Conservation (phyloP, 2,329 filamentous ascomycete genomes). For the Paecilomyces fulvus region DNA sequence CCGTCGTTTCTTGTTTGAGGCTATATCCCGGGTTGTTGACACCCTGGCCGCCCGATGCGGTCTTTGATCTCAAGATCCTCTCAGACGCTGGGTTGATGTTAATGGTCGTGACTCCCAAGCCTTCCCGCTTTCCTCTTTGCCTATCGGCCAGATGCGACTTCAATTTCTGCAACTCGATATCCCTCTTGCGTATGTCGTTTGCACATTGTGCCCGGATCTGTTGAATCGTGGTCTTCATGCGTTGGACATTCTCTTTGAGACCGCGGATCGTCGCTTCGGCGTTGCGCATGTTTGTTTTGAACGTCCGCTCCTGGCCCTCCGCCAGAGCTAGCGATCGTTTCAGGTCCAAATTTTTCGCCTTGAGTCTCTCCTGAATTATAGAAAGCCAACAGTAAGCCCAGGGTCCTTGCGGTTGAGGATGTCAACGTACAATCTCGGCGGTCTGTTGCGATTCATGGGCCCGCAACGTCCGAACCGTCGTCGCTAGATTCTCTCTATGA, state of each 20-base stretch:
- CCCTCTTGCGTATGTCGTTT: conserved; percentile 83
- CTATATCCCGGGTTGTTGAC: conserved; percentile 54
- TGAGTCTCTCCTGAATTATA: conserved; percentile 41
- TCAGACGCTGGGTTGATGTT: conserved; percentile 35
- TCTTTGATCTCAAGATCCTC: conserved; percentile 19
- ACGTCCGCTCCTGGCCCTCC: conserved; percentile 62
- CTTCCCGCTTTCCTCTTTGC: conserved; percentile 51
- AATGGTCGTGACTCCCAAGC: conserved; percentile 41
- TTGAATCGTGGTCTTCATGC: conserved; percentile 68
- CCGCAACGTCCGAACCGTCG: conserved; percentile 67
- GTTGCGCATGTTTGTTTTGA: conserved; percentile 61
- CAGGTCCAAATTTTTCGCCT: conserved; percentile 48
- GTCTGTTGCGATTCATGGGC: conserved; percentile 67
- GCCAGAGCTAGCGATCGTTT: conserved; percentile 48
- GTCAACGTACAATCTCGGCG: conserved; percentile 52
- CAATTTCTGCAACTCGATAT: conserved; percentile 77
- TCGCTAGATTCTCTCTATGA: conserved; percentile 73
- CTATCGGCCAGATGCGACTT: conserved; percentile 76
- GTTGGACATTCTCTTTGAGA: conserved; percentile 75
- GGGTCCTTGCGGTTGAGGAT: conserved; percentile 3
- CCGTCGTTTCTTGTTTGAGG: conserved; percentile 77
- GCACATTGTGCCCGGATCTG: conserved; percentile 82
- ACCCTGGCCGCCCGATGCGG: conserved; percentile 28
- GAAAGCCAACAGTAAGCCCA: conserved; percentile 9
- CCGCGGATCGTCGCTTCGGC: conserved; percentile 66